Percentiles rank a stretch among this genome's conserved stretches.
These are phyloP conservation scores for Globisporangium barbulae DNA, from an alignment of 352 stramenopile species.

Conservation along the genomic window DNA sequence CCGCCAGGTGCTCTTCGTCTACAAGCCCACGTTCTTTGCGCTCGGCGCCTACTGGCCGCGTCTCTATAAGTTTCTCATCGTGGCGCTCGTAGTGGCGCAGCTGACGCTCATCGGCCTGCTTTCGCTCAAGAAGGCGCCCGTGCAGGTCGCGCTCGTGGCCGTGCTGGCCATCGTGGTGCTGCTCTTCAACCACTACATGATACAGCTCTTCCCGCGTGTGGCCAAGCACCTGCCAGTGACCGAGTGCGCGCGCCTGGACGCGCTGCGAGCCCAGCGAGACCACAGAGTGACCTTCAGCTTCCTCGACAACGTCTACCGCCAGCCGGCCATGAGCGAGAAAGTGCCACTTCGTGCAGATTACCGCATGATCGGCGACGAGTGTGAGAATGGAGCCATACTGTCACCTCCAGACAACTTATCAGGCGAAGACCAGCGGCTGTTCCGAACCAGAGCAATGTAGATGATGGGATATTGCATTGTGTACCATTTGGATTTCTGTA, in stretches of 20 bases:
- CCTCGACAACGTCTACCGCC: constrained; percentile 63
- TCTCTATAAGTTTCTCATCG: constrained; percentile 74
- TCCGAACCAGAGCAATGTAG: constrained; percentile 19
- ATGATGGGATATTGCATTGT: neutral
- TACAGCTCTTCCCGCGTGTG: constrained; percentile 46
- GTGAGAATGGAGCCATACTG: constrained; percentile 24
- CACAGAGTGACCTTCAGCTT: constrained; percentile 45
- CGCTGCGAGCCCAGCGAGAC: constrained; percentile 28
- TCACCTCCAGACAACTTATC: constrained; percentile 36
- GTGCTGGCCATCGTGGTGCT: constrained; percentile 39
- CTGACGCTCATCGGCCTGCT: constrained; percentile 75
- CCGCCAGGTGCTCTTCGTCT: constrained; percentile 69
- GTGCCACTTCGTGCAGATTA: constrained; percentile 53
- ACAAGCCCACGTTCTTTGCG: constrained; percentile 47
- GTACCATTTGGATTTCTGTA: neutral
- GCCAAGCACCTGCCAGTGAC: constrained; percentile 59
- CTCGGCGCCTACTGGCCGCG: constrained; percentile 75
- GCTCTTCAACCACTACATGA: constrained; percentile 65
- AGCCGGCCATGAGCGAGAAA: constrained; percentile 64
- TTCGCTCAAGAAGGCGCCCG: constrained; percentile 64
- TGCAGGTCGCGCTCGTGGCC: constrained; percentile 19
- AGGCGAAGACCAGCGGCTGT: constrained; percentile 47
- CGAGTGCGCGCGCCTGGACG: constrained; percentile 57
- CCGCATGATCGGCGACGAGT: constrained; percentile 44
- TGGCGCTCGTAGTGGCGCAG: constrained; percentile 67